phyloP scores from a whole-genome alignment of 2,329 filamentous ascomycete species.

The Penicillium sp. region DNA sequence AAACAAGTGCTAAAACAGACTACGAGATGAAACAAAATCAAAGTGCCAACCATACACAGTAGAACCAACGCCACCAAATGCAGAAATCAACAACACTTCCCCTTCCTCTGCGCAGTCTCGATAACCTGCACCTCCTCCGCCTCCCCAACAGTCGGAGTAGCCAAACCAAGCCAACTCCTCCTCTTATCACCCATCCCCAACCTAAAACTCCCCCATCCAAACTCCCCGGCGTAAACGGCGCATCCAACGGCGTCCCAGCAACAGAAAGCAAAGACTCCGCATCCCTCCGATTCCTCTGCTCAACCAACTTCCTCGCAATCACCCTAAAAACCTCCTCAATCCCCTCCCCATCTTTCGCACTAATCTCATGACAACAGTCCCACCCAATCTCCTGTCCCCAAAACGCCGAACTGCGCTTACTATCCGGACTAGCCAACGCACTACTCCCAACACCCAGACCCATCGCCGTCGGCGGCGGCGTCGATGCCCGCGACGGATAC shows the following conservation, averaged over 20 bases:
- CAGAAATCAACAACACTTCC: conserved; percentile 41
- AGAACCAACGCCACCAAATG: background rate
- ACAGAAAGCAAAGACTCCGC: conserved; percentile 44
- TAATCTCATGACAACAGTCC: conserved; percentile 97
- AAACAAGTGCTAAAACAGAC: too few relatives aligned
- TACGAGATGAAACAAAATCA: too few relatives aligned
- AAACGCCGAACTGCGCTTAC: conserved; percentile 46
- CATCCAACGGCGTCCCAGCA: conserved; percentile 43
- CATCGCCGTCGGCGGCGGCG: conserved; percentile 61
- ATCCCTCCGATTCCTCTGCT: conserved; percentile 58
- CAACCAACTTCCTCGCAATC: conserved; percentile 75
- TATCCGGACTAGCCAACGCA: conserved; percentile 36
- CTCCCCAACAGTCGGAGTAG: conserved; percentile 44
- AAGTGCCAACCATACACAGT: background rate
- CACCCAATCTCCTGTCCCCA: conserved; percentile 92
- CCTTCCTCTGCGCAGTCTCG: conserved; percentile 31
- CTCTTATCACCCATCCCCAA: conserved; percentile 55
- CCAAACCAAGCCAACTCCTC: conserved; percentile 61
- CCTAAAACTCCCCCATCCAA: conserved; percentile 53
- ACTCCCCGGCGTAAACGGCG: conserved; percentile 47
- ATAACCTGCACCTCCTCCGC: conserved; percentile 28
- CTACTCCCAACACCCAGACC: conserved; percentile 11
- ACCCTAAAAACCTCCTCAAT: conserved; percentile 96
- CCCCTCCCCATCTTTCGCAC: conserved; percentile 86
- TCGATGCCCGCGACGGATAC: conserved; percentile 62